Evolutionary conservation across 257 asterid genomes (phyloP).

Genomic region (Thymus quinquecostatus): DNA sequence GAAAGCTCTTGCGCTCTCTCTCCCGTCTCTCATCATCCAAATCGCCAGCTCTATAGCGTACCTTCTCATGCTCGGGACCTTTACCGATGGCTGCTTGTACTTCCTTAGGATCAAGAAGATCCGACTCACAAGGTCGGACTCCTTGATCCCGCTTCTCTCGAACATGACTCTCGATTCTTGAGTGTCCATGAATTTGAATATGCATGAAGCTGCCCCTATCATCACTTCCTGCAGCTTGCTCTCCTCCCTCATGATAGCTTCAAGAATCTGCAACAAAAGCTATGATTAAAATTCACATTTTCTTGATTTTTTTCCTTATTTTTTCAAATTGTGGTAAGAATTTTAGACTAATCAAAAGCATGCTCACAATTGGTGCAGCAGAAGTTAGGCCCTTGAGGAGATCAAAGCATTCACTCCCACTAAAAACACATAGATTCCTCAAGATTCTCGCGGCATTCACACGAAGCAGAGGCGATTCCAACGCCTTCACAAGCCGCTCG

Average conservation of each 20-base stretch:
- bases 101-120: conserved; percentile 51
- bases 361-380: conserved; percentile 75
- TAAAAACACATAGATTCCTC: conserved; percentile 69
- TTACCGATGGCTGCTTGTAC: conserved; percentile 59
- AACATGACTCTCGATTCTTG: conserved; percentile 57
- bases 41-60: conserved; percentile 71
- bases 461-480: conserved; percentile 60
- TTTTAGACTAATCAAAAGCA: not conserved
- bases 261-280: conserved; percentile 61
- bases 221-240: conserved; percentile 80
- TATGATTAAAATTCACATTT: not conserved
- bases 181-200: conserved; percentile 63
- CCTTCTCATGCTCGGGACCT: conserved; percentile 84
- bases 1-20: conserved; percentile 41
- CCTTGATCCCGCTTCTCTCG: conserved; percentile 44
- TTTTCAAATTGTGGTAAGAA: not conserved
- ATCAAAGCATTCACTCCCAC: conserved; percentile 59
- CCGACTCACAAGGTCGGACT: conserved; percentile 53
- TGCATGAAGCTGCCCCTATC: conserved; percentile 74
- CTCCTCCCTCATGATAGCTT: conserved; percentile 74
- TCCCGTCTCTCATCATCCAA: conserved; percentile 85
- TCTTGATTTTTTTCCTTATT: too few relatives aligned
- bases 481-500: conserved; percentile 52
- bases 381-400: conserved; percentile 48
- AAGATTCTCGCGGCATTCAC: conserved; percentile 69